Evolutionary conservation across 1,139 yeast species (phyloP), one percentile per base, ranked within the genome.

Genomic region (Yarrowia galli): DNA sequence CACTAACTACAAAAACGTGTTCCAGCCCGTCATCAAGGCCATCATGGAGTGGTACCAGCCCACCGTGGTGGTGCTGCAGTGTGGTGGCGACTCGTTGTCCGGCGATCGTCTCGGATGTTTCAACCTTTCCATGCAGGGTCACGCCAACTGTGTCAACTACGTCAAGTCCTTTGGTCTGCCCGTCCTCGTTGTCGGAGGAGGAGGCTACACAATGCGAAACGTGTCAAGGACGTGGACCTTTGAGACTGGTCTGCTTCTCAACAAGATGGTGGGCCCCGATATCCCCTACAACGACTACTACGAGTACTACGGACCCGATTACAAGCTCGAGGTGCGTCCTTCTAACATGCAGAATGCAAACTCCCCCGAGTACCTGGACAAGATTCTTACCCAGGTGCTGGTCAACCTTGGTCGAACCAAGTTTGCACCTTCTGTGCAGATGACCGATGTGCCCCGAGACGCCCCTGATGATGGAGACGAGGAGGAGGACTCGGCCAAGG

Each of bases 311-410:
- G 98, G 98, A 0, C 99, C 99, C 1, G 98, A 93, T 79, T 93
- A 95, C 79, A 72, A 76, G 67, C 74, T 79, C 68, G 98, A 93
- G 75, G 98, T 95, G 65, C 85, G 98, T 72, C 97, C 98, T 16
- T 89, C 96, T 20, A 95, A 95, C 78, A 93, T 95, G 98, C 92
- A 91, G 80, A 95, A 95, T 79, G 97, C 97, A 68, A 95, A 95
- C 79, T 87, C 95, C 35, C 95, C 97, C 22, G 98, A 95, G 78
- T 95, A 92, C 77, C 83, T 95, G 74, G 92, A 92, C 78, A 91
- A 92, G 78, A 89, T 95, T 65, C 81, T 92, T 75, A 85, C 91
- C 16, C 91, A 89, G 74, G 91, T 95, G 69, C 83, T 89, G 68
- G 81, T 86, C 69, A 93, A 91, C 79, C 82, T 95, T 75, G 96